These are phyloP conservation scores for Aspergillus pseudoviridinutans DNA, from an alignment of 2,329 filamentous ascomycete species.

Conservation along the genomic window DNA sequence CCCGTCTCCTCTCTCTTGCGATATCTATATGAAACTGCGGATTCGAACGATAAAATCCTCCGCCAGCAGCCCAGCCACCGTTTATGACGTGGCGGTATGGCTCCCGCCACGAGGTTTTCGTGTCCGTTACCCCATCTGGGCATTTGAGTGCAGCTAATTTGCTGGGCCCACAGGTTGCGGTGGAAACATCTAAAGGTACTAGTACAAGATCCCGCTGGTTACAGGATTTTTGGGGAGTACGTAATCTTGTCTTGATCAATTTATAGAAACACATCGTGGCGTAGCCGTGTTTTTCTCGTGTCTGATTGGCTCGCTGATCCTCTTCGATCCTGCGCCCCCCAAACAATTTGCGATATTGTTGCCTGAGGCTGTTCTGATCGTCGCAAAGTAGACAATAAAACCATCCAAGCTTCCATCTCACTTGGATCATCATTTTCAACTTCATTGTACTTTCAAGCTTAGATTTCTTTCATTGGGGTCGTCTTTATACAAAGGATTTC, in stretches of 20 bases:
- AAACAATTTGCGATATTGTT: not conserved
- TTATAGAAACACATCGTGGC: slow-evolving; percentile 21
- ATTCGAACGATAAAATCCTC: slow-evolving; percentile 3
- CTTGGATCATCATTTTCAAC: not conserved
- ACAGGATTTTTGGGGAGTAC: not conserved
- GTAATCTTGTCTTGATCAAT: not conserved
- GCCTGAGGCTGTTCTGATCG: not conserved
- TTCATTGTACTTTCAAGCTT: not conserved
- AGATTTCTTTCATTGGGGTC: not conserved
- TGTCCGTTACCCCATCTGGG: not conserved
- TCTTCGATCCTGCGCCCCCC: slow-evolving; percentile 2
- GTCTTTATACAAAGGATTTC: not conserved
- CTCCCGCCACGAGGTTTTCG: slow-evolving; percentile 10
- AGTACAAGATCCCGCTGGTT: not conserved
- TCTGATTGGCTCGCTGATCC: slow-evolving; percentile 14
- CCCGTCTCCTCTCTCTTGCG: too few species aligned
- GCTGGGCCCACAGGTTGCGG: slow-evolving; percentile 4
- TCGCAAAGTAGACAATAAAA: not conserved
- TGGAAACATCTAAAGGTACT: slow-evolving; percentile 11
- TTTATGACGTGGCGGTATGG: slow-evolving; percentile 16
- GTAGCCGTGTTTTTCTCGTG: slow-evolving; percentile 3
- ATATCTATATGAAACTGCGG: not conserved
- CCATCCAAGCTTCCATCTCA: not conserved
- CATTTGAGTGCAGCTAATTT: slow-evolving; percentile 5
- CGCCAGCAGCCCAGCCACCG: slow-evolving; percentile 9